These are phyloP conservation scores for Phaeodactylum tricornutum DNA, from an alignment of 108 stramenopile species.

Conservation along the genomic window DNA sequence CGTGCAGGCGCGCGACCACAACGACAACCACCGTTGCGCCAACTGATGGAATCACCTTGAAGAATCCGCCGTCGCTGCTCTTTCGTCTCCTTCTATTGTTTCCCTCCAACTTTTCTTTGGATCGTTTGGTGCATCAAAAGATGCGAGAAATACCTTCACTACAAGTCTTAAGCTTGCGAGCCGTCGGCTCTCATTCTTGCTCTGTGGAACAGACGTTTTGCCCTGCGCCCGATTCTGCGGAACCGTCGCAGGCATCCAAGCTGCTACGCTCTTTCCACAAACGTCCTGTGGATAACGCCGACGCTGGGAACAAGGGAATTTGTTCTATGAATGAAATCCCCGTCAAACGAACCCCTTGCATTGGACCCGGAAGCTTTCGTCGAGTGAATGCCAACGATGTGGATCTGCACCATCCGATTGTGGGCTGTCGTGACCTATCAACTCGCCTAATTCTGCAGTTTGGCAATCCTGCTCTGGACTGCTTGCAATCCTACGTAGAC, in stretches of 20 bases:
- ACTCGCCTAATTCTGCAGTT: slow-evolving; percentile 32
- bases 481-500: slow-evolving; percentile 63
- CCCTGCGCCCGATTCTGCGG: slow-evolving; percentile 7
- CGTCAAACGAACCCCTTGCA: slow-evolving; percentile 27
- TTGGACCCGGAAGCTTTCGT: slow-evolving; percentile 34
- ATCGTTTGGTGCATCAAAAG: no score
- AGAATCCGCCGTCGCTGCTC: no score
- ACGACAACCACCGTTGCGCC: no score
- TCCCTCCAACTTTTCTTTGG: no score
- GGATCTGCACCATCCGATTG: slow-evolving; percentile 65
- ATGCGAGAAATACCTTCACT: slow-evolving; percentile 69
- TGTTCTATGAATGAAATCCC: not conserved
- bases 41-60: no score
- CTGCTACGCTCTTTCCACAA: slow-evolving; percentile 11
- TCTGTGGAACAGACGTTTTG: slow-evolving; percentile 57
- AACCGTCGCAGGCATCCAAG: slow-evolving; percentile 5
- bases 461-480: slow-evolving; percentile 58
- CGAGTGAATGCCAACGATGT: slow-evolving; percentile 68
- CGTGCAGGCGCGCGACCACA: no score
- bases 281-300: slow-evolving; percentile 1
- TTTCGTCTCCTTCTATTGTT: no score
- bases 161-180: slow-evolving; percentile 42
- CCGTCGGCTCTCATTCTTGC: slow-evolving; percentile 50
- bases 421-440: slow-evolving; percentile 17
- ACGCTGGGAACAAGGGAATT: no score